phyloP scores from a whole-genome alignment of 257 asterid genomes.

The Penstemon eatonii region DNA sequence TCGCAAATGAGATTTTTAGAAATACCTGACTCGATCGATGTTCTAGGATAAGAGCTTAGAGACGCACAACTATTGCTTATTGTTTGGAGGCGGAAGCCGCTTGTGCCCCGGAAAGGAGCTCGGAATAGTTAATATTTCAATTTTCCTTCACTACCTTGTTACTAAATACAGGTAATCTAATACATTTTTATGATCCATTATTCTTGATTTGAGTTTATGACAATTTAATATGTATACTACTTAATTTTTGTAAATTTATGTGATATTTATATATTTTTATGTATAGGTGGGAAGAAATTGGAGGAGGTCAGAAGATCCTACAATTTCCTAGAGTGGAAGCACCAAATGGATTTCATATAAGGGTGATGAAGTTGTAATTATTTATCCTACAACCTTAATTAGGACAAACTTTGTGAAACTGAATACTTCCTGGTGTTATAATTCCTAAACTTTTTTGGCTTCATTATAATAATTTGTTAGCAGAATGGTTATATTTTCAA shows the following conservation, averaged over 20 bases:
- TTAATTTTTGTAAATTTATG: not conserved
- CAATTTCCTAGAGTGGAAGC: constrained; percentile 81
- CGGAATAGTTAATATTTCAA: constrained; percentile 51
- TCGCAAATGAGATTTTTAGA: too few species aligned
- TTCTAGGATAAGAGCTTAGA: constrained; percentile 55
- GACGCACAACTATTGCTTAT: constrained; percentile 43
- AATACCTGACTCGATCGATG: too few species aligned
- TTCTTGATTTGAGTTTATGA: too few species aligned
- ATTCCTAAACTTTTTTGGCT: too few species aligned
- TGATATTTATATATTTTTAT: not conserved
- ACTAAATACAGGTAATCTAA: constrained; percentile 53
- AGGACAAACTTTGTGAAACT: too few species aligned
- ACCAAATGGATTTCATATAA: constrained; percentile 63
- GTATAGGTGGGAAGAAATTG: constrained; percentile 79
- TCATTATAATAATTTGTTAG: too few species aligned
- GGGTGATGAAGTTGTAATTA: constrained; percentile 39
- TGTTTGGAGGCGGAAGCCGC: constrained; percentile 66
- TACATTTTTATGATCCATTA: too few species aligned
- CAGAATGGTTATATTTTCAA: too few species aligned
- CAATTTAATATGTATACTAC: not conserved
- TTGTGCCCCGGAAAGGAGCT: constrained; percentile 78
- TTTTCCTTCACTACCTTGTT: constrained; percentile 68
- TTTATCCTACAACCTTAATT: not conserved
- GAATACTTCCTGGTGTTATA: too few species aligned
- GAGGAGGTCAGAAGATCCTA: constrained; percentile 42